Base-by-base conservation (phyloP, 495 filamentous ascomycete genomes). In the Penicillium pulvis region DNA sequence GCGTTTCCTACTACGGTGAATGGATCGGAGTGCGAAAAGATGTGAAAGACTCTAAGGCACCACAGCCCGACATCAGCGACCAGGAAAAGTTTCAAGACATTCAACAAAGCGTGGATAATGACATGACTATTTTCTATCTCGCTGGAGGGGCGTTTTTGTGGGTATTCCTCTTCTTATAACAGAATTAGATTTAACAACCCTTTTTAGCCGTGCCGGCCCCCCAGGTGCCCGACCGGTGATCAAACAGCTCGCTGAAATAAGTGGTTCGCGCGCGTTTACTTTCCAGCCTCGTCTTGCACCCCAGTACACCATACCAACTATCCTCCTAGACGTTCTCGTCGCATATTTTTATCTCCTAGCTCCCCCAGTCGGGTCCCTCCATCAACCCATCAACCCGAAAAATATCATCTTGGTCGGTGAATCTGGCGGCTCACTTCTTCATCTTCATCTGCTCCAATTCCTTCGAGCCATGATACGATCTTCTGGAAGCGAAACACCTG, bases 1-100 rank as follows among this genome's bases (percentile, higher is more conserved):
- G 42, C n/a, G 2, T n/a, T 8, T 44, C 42, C 42, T 44, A 44
- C n/a, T 0, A 17, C 2, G 42, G 42, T 44, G 42, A 44, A 44
- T 44, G 42, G 42, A 44, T 44, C 17, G 42, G 42, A 44, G n/a
- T 44, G 7, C 14, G 42, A 17, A 44, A 44, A 44, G 42, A 44
- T 44, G 42, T 17, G n/a, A 41, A 41, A 20, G 42, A 44, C 42
- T 9, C 42, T 14, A 44, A n/a, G 16, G 16, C 42, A 20, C 42
- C 42, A n/a, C 42, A 44, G 42, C 42, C n/a, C 19, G n/a, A 44
- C 16, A 44, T 44, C 16, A 44, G 42, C n/a, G 42, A 44, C 3
- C 14, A 44, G 42, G 42, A 44, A 17, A 44, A 44, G n/a, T 44
- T 44, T 17, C 42, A 14, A 44, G n/a, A 1, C 6, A 44, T 44